Conservation (phyloP, 257 asterid genomes). For the Solanum chaucha region DNA sequence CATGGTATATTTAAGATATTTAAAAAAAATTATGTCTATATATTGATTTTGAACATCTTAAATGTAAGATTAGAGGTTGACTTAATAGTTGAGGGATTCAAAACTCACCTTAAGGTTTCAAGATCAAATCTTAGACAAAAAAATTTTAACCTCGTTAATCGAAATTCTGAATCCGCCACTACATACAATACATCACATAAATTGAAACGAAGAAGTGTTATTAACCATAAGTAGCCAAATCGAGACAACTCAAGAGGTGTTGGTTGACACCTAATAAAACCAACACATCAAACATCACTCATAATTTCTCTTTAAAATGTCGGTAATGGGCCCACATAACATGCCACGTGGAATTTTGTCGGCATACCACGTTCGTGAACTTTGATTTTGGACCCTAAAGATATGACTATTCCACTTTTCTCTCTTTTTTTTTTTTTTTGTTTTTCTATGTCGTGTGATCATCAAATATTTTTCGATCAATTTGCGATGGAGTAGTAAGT, state of each 20-base stretch:
- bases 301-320: not conserved
- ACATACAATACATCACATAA: not conserved
- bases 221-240: not conserved
- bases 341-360: not conserved
- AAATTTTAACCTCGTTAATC: no score
- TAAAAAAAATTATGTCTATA: no score
- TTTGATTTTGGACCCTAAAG: not conserved
- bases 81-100: rapidly evolving
- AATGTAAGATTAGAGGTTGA: no score
- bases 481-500: rapidly evolving
- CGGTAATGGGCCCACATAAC: not conserved
- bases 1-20: no score
- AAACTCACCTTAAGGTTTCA: no score
- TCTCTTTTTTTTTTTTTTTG: not conserved
- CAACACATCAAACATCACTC: not conserved
- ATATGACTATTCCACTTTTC: not conserved
- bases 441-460: not conserved
- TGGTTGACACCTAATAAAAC: not conserved
- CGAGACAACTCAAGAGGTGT: not conserved
- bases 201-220: rapidly evolving
- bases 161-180: no score
- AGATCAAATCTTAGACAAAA: no score
- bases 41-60: rapidly evolving
- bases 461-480: no score
- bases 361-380: not conserved